Evolutionary conservation across 148 eudicot species (phyloP).

Genomic region (Gaultheria prostrata): DNA sequence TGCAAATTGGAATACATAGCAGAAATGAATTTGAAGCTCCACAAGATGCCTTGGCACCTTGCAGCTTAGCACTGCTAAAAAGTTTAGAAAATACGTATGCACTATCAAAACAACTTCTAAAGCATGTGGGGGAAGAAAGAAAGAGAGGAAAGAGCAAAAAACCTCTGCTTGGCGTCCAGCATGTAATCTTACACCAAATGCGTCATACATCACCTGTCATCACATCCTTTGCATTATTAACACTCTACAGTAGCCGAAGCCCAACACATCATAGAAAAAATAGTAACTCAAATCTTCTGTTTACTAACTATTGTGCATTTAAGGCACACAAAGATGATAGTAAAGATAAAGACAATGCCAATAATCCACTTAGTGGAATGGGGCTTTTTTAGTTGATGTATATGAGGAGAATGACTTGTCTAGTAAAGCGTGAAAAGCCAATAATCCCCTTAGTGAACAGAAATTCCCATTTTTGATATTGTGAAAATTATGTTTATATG

Average conservation of each 20-base stretch:
- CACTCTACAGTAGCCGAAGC: not conserved
- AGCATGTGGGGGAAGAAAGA: not conserved
- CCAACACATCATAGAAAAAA: not conserved
- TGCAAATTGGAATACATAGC: conserved; percentile 7
- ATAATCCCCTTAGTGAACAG: not conserved
- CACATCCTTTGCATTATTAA: conserved; percentile 15
- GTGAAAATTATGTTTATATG: not conserved
- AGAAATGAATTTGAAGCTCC: not conserved
- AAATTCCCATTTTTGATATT: not conserved
- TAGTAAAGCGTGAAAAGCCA: too few relatives aligned
- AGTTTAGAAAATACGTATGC: not conserved
- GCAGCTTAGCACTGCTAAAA: not conserved
- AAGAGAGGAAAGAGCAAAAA: not conserved
- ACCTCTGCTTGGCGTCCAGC: conserved; percentile 98
- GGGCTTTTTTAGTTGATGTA: too few relatives aligned
- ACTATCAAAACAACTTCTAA: not conserved
- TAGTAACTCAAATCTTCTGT: not conserved
- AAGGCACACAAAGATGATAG: not conserved
- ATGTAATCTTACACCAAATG: conserved; percentile 80
- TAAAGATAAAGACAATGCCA: not conserved
- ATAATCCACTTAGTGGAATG: too few relatives aligned
- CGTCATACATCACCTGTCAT: conserved; percentile 92
- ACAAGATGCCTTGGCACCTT: not conserved
- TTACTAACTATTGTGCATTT: not conserved
- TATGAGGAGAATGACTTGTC: too few relatives aligned